A percentile compares a stretch with the other conserved stretches of the same genome.
phyloP scores from a whole-genome alignment of 2,329 filamentous ascomycete species.

The Ceratocystis variospora region DNA sequence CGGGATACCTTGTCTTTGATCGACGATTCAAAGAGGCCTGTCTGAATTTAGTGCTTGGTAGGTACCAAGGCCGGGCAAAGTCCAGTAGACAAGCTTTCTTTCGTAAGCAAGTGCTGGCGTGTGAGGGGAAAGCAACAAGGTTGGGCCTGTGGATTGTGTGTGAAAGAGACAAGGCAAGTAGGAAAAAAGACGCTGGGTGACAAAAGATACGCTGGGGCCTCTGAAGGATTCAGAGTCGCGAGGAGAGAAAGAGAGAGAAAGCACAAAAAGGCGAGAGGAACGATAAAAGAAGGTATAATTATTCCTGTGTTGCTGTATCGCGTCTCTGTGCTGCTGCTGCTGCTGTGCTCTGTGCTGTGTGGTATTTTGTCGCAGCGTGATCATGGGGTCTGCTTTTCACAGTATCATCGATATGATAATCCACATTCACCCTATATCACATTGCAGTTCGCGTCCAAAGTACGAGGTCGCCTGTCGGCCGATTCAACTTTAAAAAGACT shows the following conservation, averaged over 20 bases:
- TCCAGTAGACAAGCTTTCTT: not conserved
- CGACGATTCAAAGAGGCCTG: not conserved
- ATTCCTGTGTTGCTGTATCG: not conserved
- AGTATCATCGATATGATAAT: not conserved
- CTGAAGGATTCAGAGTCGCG: not conserved
- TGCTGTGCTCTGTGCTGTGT: not conserved
- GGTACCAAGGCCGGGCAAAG: not conserved
- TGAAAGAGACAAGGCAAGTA: not conserved
- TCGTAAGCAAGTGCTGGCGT: not conserved
- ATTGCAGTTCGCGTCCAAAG: not conserved
- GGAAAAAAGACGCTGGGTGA: not conserved
- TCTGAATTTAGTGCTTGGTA: not conserved
- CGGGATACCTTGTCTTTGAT: constrained; percentile 1
- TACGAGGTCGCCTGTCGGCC: not conserved
- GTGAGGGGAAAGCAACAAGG: not conserved
- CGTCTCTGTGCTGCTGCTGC: not conserved
- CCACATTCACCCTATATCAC: not conserved
- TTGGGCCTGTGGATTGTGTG: not conserved
- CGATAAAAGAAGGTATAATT: not conserved
- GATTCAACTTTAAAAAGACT: not conserved
- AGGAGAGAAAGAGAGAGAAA: too few relatives aligned
- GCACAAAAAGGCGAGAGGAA: not conserved
- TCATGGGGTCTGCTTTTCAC: not conserved
- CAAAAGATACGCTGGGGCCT: constrained; percentile 2
- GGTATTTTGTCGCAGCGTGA: not conserved